Evolutionary conservation across 495 filamentous ascomycete genomes (phyloP).

Genomic region (Lasiosphaeria hispida): DNA sequence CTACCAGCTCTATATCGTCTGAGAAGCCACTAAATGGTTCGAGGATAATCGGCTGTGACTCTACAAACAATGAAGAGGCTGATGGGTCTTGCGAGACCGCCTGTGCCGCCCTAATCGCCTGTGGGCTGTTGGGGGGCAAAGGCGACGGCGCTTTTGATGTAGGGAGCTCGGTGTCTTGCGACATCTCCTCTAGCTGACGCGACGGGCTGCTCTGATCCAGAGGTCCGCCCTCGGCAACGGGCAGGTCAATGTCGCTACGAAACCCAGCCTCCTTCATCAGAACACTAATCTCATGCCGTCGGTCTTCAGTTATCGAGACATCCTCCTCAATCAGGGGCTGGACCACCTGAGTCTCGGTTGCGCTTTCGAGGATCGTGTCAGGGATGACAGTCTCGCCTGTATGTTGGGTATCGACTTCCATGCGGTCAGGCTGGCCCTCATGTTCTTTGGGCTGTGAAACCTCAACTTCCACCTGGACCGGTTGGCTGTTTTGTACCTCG

Average conservation of each 20-base stretch:
- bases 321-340: conserved; percentile 5
- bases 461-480: no score
- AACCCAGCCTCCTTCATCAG: conserved; percentile 28
- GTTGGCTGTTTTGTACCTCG: conserved; percentile 1
- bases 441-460: no score
- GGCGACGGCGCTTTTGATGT: background rate
- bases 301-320: conserved; percentile 23
- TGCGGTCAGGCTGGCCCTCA: background rate
- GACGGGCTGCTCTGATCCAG: conserved; percentile 30
- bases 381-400: conserved; percentile 20
- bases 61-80: conserved; percentile 15
- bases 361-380: conserved; percentile 12
- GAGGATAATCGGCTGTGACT: conserved; percentile 28
- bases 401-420: background rate
- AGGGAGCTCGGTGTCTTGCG: conserved; percentile 9
- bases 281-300: conserved; percentile 23
- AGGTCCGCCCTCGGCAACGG: conserved; percentile 7
- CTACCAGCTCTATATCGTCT: conserved; percentile 16
- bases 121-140: background rate
- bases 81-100: conserved; percentile 1
- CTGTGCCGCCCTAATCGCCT: no score
- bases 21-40: conserved; percentile 30
- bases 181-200: conserved; percentile 26
- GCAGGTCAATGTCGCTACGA: conserved; percentile 23
- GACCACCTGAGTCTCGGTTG: background rate